Evolutionary conservation across 176 grass and related monocot genomes (phyloP), one percentile per base, ranked within the genome.

Genomic region (Zoysia pacifica): DNA sequence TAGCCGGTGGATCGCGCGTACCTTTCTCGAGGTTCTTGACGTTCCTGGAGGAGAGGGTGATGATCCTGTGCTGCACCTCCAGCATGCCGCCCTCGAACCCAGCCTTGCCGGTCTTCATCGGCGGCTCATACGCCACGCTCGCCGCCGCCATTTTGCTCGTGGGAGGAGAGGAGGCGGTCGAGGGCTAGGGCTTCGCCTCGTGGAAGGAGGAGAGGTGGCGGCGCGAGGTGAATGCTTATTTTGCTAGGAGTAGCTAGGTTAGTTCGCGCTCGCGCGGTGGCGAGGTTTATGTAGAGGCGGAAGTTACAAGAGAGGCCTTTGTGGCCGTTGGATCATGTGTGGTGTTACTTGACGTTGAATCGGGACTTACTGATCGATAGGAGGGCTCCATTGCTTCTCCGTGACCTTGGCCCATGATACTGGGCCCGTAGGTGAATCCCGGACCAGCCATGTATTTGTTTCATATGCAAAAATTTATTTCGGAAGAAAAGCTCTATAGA

Each of bases 1-100:
- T 28, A 28, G 28, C 28, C 28, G 28, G 28, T 28, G 28, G 9
- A 43, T 20, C 3, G 47, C 9, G 1, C 49, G 0, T 58, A 84
- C 87, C 87, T 69, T 89, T 84, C 82, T 89, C 87, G 76, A 89
- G 87, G 70, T 89, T 89, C 56, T 84, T 89, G 41, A 89, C 82
- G 82, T 36, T 84, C 87, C 79, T 89, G 70, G 87, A 89, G 81
- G 86, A 89, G 70, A 89, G 87, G 76, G 87, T 81, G 87, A 89
- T 89, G 76, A 89, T 89, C 48, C 87, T 63, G 76, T 89, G 87
- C 77, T 89, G 81, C 48, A 61, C 54, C 16, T 84, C 81, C 76
- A 55, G 55, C 40, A 53, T 0, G 63, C 81, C 74, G 5, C 69
- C 69, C 77, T 84, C 76, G 76, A 65, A 85, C 35, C 82, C 87